Percentiles rank a stretch among this genome's conserved stretches.
phyloP scores from a whole-genome alignment of 805 yeast species.

The Kazachstania africana region DNA sequence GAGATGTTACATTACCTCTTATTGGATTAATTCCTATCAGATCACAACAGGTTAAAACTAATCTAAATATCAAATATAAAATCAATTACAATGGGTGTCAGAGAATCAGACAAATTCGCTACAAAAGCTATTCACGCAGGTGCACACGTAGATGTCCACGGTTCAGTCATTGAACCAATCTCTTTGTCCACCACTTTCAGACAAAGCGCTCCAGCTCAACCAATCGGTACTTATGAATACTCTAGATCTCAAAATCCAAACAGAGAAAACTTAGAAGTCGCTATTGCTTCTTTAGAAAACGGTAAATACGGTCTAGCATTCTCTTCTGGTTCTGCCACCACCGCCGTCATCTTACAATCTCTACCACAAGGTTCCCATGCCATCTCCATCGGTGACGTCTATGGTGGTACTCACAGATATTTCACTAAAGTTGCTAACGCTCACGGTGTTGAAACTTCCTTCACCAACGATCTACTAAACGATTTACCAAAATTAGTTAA shows the following conservation, averaged over 20 bases:
- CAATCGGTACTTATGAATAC: constrained; percentile 71
- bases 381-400: constrained; percentile 72
- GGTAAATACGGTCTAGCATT: constrained; percentile 69
- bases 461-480: constrained; percentile 49
- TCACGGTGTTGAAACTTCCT: constrained; percentile 61
- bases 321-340: constrained; percentile 78
- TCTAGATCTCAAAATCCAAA: constrained; percentile 81
- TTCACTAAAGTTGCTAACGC: constrained; percentile 75
- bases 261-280: constrained; percentile 69
- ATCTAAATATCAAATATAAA: too few relatives aligned
- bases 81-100: too few relatives aligned
- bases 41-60: too few relatives aligned
- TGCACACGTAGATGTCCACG: constrained; percentile 60
- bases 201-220: constrained; percentile 64
- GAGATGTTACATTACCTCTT: too few relatives aligned
- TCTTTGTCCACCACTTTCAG: constrained; percentile 79
- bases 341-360: constrained; percentile 65
- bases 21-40: too few relatives aligned
- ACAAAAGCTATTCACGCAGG: constrained; percentile 83
- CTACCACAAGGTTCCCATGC: constrained; percentile 64
- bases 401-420: constrained; percentile 87
- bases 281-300: constrained; percentile 67
- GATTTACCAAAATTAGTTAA: constrained; percentile 48
- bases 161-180: constrained; percentile 79
- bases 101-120: constrained; percentile 47